Evolutionary conservation across 1,284 basidiomycete genomes (phyloP).

Genomic region (Caloboletus firmus): DNA sequence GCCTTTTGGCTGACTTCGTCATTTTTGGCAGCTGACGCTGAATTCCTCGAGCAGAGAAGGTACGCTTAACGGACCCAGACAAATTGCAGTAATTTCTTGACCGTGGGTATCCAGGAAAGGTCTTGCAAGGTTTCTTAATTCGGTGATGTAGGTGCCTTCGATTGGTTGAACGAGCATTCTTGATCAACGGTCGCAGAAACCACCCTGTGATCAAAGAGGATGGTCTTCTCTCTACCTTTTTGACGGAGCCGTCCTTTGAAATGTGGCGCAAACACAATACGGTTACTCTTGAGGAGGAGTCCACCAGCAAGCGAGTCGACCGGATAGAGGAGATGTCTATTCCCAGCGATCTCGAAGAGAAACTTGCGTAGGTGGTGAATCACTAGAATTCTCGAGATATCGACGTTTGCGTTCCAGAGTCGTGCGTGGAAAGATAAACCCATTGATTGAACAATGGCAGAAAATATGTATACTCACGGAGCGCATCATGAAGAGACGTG

Average conservation of each 20-base stretch:
- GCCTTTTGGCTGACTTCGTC: slow-evolving; percentile 5
- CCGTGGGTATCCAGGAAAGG: slow-evolving; percentile 57
- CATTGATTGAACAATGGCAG: slow-evolving; percentile 88
- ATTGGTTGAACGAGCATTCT: not conserved
- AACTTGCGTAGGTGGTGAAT: slow-evolving; percentile 60
- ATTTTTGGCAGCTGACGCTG: slow-evolving; percentile 65
- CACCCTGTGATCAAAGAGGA: slow-evolving; percentile 90
- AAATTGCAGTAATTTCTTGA: not conserved
- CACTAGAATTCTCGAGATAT: not conserved
- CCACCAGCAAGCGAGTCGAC: slow-evolving; percentile 76
- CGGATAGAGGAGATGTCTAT: slow-evolving; percentile 87
- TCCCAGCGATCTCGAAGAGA: slow-evolving; percentile 87
- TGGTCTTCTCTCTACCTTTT: slow-evolving; percentile 76
- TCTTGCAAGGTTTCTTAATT: slow-evolving; percentile 78
- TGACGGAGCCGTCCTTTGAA: slow-evolving; percentile 81
- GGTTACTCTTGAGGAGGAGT: slow-evolving; percentile 84
- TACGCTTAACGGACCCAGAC: slow-evolving; percentile 26
- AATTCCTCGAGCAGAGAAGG: slow-evolving; percentile 88
- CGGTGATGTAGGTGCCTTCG: slow-evolving; percentile 58
- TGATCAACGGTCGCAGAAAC: slow-evolving; percentile 51
- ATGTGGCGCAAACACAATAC: slow-evolving; percentile 77
- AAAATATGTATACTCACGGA: slow-evolving; percentile 83
- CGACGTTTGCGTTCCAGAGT: slow-evolving; percentile 44
- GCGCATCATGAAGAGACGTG: slow-evolving; percentile 80
- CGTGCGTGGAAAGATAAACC: slow-evolving; percentile 68